These are phyloP conservation scores for Lagenaria siceraria DNA, from an alignment of 306 rosid genomes.

Conservation along the genomic window DNA sequence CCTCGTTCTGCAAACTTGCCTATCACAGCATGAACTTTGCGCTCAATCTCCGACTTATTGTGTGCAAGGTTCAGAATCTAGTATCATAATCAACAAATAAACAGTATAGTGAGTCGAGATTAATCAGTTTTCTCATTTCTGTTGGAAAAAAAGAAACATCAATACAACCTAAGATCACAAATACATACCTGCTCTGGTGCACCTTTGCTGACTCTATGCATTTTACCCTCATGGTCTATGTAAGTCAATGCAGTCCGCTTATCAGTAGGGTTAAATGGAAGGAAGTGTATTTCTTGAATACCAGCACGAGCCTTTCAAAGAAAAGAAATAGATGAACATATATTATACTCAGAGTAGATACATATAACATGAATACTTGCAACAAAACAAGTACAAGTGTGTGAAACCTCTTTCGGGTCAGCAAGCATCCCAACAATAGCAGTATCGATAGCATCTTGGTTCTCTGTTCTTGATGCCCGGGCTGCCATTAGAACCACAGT, in stretches of 20 bases:
- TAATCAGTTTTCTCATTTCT: background rate
- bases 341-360: background rate
- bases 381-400: background rate
- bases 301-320: conserved; percentile 76
- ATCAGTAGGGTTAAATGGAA: conserved; percentile 95
- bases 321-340: conserved; percentile 9
- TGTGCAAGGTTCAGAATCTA: conserved; percentile 86
- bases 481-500: conserved; percentile 95
- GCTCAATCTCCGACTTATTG: conserved; percentile 80
- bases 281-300: conserved; percentile 86
- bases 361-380: background rate
- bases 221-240: conserved; percentile 63
- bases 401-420: conserved; percentile 86
- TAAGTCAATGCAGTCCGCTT: conserved; percentile 97
- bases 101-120: background rate
- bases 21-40: conserved; percentile 81
- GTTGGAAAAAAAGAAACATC: background rate
- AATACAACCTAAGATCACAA: background rate
- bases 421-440: conserved; percentile 97
- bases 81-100: conserved; percentile 14
- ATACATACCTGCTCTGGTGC: conserved; percentile 92
- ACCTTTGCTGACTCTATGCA: conserved; percentile 98
- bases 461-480: conserved; percentile 84
- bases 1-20: conserved; percentile 97
- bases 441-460: conserved; percentile 93